Base-by-base conservation (phyloP, 257 asterid species). In the Solanum sejunctum region DNA sequence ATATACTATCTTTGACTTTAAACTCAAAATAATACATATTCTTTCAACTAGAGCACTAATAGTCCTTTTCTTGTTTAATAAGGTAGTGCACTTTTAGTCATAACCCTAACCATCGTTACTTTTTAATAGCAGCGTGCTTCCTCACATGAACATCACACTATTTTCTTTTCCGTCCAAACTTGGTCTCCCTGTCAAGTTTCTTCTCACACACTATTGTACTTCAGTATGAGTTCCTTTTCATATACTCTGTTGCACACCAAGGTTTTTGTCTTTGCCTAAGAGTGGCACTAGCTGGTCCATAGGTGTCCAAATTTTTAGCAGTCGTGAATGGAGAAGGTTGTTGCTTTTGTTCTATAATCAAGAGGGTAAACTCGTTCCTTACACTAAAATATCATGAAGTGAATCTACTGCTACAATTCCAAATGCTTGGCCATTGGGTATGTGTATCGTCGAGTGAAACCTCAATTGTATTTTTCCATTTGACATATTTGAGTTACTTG, bases 171-270 rank as follows among this genome's bases (percentile, higher is more conserved):
- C 32, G 0, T 28, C 32, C 32, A 28, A 28, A 28, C 32, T 28
- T 28, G 3, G 32, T 28, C 32, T 28, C 32, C 32, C 32, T 28
- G 2, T 28, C 2, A 28, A 28, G 32, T 28, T 28, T 28, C 3
- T 28, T 28, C 32, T 28, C 32, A 28, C 32, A 28, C 32, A 83
- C 80, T 92, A 92, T 69, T 90, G 89, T 79, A 94, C 98, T 70
- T 98, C 94, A 80, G 95, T 92, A 92, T 83, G 43, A 95, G 98
- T 88, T 92, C 92, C n/a, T n/a, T n/a, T n/a, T n/a, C 69, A n/a
- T 28, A 86, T 94, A 97, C 88, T 95, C 98, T 66, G 89, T 92
- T 12, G 83, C 23, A 67, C 97, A 86, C 99, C 98, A 95, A 57
- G 84, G 86, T 85, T 90, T 91, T 84, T 93, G 89, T 89, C 88